phyloP scores from a whole-genome alignment of 2,329 filamentous ascomycete genomes.

The Curvularia lunata region DNA sequence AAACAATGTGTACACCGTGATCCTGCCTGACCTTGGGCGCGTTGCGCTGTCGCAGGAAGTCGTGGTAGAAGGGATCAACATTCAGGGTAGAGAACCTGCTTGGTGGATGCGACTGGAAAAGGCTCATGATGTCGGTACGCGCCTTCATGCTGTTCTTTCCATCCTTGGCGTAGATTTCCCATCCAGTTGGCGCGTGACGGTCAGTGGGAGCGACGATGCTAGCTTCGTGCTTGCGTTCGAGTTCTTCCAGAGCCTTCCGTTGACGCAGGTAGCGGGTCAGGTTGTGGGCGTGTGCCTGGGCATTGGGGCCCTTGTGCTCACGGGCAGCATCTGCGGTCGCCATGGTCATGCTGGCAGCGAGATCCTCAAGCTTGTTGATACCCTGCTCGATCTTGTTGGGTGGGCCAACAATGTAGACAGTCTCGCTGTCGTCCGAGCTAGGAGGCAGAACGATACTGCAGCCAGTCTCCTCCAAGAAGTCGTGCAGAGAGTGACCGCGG shows the following conservation, averaged over 20 bases:
- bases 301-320: conserved; percentile 76
- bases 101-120: conserved; percentile 76
- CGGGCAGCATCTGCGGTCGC: conserved; percentile 81
- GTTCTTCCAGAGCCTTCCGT: conserved; percentile 78
- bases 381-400: conserved; percentile 74
- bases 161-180: conserved; percentile 88
- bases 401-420: conserved; percentile 83
- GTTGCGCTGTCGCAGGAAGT: conserved; percentile 70
- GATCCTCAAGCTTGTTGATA: conserved; percentile 82
- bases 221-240: conserved; percentile 82
- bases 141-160: conserved; percentile 81
- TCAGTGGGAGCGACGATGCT: conserved; percentile 82
- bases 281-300: conserved; percentile 80
- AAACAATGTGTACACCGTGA: conserved; percentile 74
- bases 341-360: conserved; percentile 86
- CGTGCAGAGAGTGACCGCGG: conserved; percentile 76
- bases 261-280: conserved; percentile 87
- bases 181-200: conserved; percentile 73
- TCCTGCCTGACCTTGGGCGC: conserved; percentile 68
- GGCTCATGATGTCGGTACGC: conserved; percentile 74
- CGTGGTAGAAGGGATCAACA: conserved; percentile 80
- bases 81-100: conserved; percentile 70
- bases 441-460: conserved; percentile 86
- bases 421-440: conserved; percentile 77
- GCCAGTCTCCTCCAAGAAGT: conserved; percentile 89